These are phyloP conservation scores for Lophiostoma macrostomum DNA, from an alignment of 495 filamentous ascomycete species.

Conservation along the genomic window DNA sequence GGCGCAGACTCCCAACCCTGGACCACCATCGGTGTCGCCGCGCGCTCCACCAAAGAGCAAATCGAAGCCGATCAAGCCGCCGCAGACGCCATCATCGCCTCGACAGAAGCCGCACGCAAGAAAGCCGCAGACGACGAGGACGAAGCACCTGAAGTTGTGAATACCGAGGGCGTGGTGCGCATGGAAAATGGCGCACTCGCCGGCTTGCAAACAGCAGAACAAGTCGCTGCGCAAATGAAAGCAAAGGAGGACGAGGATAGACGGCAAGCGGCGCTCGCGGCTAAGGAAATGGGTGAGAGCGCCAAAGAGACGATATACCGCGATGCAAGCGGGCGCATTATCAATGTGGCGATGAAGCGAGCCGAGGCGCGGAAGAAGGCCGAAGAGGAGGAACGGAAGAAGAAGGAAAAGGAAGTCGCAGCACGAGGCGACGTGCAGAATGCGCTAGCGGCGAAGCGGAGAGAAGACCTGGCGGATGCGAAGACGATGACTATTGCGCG, in stretches of 20 bases:
- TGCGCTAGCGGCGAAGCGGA: slow-evolving; percentile 53
- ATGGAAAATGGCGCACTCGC: slow-evolving; percentile 87
- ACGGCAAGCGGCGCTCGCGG: slow-evolving; percentile 48
- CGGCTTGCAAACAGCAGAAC: slow-evolving; percentile 76
- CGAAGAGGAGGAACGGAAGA: slow-evolving; percentile 64
- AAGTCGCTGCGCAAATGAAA: slow-evolving; percentile 72
- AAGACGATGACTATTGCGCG: slow-evolving; percentile 76
- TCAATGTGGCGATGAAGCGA: slow-evolving; percentile 85
- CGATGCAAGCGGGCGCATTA: slow-evolving; percentile 85
- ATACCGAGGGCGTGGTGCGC: slow-evolving; percentile 42
- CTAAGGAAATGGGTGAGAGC: slow-evolving; percentile 42
- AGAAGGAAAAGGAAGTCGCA: slow-evolving; percentile 58
- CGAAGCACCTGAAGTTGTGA: slow-evolving; percentile 44
- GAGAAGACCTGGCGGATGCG: slow-evolving; percentile 68
- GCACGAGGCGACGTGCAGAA: slow-evolving; percentile 83
- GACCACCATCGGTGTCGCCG: slow-evolving; percentile 62
- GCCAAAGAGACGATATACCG: slow-evolving; percentile 78
- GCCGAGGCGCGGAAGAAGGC: slow-evolving; percentile 75
- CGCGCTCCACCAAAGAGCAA: slow-evolving; percentile 37
- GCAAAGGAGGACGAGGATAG: slow-evolving; percentile 47
- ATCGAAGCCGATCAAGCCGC: slow-evolving; percentile 54
- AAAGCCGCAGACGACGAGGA: slow-evolving; percentile 42
- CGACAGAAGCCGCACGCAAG: slow-evolving; percentile 64
- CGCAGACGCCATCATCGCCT: slow-evolving; percentile 81
- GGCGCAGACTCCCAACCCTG: slow-evolving; percentile 46